phyloP scores from a whole-genome alignment of 78 protist species.

The Paratrimastix pyriformis region DNA sequence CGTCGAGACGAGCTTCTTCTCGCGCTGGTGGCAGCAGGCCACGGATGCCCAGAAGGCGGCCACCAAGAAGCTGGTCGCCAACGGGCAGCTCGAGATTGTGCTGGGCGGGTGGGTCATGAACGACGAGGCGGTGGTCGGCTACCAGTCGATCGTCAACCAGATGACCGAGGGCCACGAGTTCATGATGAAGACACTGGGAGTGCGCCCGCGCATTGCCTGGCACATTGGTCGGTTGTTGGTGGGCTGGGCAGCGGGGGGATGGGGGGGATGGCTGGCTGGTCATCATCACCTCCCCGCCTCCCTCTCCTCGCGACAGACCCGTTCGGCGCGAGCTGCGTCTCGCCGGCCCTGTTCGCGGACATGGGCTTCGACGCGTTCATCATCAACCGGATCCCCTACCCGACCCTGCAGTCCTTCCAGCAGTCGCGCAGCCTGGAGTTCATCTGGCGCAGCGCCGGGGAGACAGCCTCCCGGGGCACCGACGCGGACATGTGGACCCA shows the following conservation, averaged over 20 bases:
- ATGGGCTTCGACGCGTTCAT: conserved; percentile 45
- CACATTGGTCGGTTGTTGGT: too few relatives aligned
- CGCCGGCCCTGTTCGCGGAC: conserved; percentile 27
- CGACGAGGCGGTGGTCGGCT: conserved; percentile 60
- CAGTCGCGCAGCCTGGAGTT: conserved; percentile 42
- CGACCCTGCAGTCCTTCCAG: not conserved
- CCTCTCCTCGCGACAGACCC: too few relatives aligned
- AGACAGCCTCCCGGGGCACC: conserved; percentile 12
- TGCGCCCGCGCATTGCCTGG: conserved; percentile 40
- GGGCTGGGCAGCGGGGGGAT: too few relatives aligned
- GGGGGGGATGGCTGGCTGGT: too few relatives aligned
- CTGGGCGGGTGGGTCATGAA: conserved; percentile 58
- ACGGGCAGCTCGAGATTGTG: conserved; percentile 46
- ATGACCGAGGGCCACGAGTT: conserved; percentile 59
- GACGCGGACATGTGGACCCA: conserved; percentile 32
- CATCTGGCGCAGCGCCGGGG: conserved; percentile 65
- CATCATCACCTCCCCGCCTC: too few relatives aligned
- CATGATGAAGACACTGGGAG: conserved; percentile 38
- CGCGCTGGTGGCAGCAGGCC: conserved; percentile 38
- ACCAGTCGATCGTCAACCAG: conserved; percentile 49
- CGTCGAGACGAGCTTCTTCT: conserved; percentile 48
- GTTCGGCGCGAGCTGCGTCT: conserved; percentile 52
- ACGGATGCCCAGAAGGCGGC: not conserved
- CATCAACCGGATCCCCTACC: conserved; percentile 43
- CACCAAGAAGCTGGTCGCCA: conserved; percentile 8